Evolutionary conservation across 148 eudicot species (phyloP).

Genomic region (Rhododendron kiyosumense): DNA sequence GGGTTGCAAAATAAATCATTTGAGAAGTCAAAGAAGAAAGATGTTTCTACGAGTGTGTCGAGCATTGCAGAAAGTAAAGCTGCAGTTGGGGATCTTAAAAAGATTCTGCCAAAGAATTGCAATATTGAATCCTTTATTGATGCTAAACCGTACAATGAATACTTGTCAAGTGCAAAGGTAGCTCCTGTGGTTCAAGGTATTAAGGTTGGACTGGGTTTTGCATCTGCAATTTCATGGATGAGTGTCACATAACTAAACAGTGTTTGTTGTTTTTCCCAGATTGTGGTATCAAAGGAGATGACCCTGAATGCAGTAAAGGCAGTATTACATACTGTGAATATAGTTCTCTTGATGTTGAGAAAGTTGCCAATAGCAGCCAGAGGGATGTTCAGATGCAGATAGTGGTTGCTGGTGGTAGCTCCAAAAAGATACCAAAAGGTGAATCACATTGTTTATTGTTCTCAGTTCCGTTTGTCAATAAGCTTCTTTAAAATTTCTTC

Average conservation of each 20-base stretch:
- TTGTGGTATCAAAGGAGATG: slow-evolving; percentile 14
- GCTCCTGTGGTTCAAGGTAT: slow-evolving; percentile 32
- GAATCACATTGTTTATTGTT: slow-evolving; percentile 1
- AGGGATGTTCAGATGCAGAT: slow-evolving; percentile 19
- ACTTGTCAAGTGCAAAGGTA: slow-evolving; percentile 15
- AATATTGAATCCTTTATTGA: slow-evolving; percentile 16
- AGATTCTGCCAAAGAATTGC: slow-evolving; percentile 12
- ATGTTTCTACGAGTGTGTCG: slow-evolving; percentile 15
- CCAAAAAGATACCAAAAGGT: slow-evolving; percentile 32
- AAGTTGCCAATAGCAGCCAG: slow-evolving; percentile 17
- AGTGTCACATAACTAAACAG: not conserved
- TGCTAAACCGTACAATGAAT: slow-evolving; percentile 15
- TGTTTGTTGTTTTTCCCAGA: slow-evolving; percentile 2
- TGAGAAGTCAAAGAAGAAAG: slow-evolving; percentile 35
- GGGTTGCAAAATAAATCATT: slow-evolving; percentile 18
- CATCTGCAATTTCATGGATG: not conserved
- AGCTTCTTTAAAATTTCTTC: not conserved
- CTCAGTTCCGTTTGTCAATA: not conserved
- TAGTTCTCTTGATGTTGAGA: slow-evolving; percentile 24
- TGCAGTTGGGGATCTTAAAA: slow-evolving; percentile 27
- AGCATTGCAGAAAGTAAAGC: slow-evolving; percentile 18
- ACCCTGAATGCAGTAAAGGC: slow-evolving; percentile 20
- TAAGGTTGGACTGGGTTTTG: not conserved
- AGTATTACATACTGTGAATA: slow-evolving; percentile 9
- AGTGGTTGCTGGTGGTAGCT: slow-evolving; percentile 8